Conservation (phyloP, 169 alveolate species). For the Pseudocohnilembus persalinus region DNA sequence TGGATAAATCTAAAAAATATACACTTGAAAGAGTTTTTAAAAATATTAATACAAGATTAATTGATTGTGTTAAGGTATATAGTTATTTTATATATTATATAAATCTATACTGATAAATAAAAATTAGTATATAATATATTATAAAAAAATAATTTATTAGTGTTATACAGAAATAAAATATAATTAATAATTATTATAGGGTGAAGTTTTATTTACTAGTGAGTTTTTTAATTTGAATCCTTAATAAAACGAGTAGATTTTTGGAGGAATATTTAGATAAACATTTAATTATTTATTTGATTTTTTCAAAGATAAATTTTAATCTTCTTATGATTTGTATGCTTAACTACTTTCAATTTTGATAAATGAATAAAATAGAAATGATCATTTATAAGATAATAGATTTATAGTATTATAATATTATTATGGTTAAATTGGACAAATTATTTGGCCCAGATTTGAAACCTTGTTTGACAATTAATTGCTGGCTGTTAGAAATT, state of each 20-base stretch:
- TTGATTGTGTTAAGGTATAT: slow-evolving; percentile 10
- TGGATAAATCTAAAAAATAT: slow-evolving; percentile 14
- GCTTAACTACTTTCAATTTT: slow-evolving; percentile 27
- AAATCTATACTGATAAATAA: too few species aligned
- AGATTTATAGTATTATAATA: slow-evolving; percentile 19
- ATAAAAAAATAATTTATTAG: too few species aligned
- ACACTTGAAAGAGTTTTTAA: slow-evolving; percentile 31
- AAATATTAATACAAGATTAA: slow-evolving; percentile 21
- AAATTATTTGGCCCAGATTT: slow-evolving; percentile 45
- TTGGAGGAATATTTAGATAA: slow-evolving; percentile 32
- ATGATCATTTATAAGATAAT: slow-evolving; percentile 10
- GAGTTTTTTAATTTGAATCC: slow-evolving; percentile 40
- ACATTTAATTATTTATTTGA: slow-evolving; percentile 36
- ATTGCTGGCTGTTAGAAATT: slow-evolving; percentile 12
- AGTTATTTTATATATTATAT: too few species aligned
- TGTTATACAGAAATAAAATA: too few species aligned
- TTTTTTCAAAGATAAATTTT: slow-evolving; percentile 4
- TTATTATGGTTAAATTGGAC: slow-evolving; percentile 36
- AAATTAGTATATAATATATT: too few species aligned
- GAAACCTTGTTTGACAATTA: slow-evolving; percentile 37
- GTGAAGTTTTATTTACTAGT: slow-evolving; percentile 32
- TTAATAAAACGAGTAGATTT: slow-evolving; percentile 34
- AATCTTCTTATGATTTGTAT: slow-evolving; percentile 20
- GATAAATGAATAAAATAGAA: slow-evolving; percentile 28
- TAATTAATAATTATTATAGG: not conserved